Evolutionary conservation across 2,329 filamentous ascomycete species (phyloP), one percentile per base, ranked within the genome.

Genomic region (Rhynchosporium secalis): DNA sequence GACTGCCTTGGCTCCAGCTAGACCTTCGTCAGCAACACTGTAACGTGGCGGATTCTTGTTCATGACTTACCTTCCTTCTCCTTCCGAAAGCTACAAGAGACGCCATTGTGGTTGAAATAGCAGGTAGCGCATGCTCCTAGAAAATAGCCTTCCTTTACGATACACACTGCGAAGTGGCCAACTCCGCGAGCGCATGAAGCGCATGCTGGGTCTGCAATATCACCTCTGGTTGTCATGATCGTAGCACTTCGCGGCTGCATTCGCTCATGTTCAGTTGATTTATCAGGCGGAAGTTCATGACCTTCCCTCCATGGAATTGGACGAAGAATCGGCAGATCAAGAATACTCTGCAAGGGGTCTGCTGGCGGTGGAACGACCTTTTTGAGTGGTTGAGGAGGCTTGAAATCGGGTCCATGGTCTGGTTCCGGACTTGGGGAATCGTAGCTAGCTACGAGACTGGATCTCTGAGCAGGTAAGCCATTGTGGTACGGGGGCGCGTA

Each of bases 121-220:
- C 69, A 71, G 13, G 68, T 70, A n/a, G 67, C 64, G 43, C 69
- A 71, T 20, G 69, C 66, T 6, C 68, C 68, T 49, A 62, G 40
- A 36, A 69, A 70, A 61, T 61, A 71, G n/a, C 58, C 62, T 12
- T 65, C 65, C 8, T 66, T 52, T 36, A 62, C 59, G 13, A 71
- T 49, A 43, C 69, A 71, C 7, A 60, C 2, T 3, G 65, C 54
- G 28, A 71, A 71, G 13, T 68, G 58, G 8, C 68, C 68, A 13
- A 62, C 54, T 9, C 65, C 67, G 5, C 52, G 52, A 3, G 55
- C 48, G 43, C 69, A 71, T 41, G 64, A 64, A 12, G 49, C 65
- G 51, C 69, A 71, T 13, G 65, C 67, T 13, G 64, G 63, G 43
- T 66, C 47, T 8, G 60, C 63, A 9, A 68, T 51, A 29, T 62